These are phyloP conservation scores for Hanseniaspora jakobsenii DNA, from an alignment of 805 yeast genomes.

Conservation along the genomic window DNA sequence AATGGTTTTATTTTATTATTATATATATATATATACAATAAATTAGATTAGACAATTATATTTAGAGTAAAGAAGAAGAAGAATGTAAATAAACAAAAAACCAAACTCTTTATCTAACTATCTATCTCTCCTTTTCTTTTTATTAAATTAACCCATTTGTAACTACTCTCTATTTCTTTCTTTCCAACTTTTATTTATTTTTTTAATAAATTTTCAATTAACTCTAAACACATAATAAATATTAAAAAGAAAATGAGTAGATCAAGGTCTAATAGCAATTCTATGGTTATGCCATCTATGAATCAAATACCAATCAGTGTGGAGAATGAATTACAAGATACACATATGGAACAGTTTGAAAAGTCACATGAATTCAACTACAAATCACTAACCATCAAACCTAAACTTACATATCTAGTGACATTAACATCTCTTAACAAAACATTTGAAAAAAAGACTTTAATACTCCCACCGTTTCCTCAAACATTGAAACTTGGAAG, in stretches of 20 bases:
- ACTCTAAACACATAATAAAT: neutral
- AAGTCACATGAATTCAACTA: neutral
- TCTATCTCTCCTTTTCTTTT: too few relatives aligned
- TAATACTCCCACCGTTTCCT: constrained; percentile 71
- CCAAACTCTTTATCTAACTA: too few relatives aligned
- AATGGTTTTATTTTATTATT: too few relatives aligned
- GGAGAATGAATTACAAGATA: constrained; percentile 9
- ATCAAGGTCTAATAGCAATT: constrained; percentile 13
- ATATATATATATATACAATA: too few relatives aligned
- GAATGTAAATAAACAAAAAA: too few relatives aligned
- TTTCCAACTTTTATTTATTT: neutral
- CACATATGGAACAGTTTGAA: constrained; percentile 2
- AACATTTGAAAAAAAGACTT: constrained; percentile 67
- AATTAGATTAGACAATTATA: too few relatives aligned
- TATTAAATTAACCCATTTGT: too few relatives aligned
- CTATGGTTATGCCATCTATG: neutral
- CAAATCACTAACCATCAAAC: constrained; percentile 19
- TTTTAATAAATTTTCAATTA: neutral
- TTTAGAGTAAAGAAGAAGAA: too few relatives aligned
- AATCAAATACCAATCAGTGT: too few relatives aligned
- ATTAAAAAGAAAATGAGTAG: neutral
- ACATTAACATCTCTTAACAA: constrained; percentile 66
- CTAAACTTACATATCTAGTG: constrained; percentile 42
- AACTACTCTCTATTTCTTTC: neutral
- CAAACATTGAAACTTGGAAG: constrained; percentile 80